These are phyloP conservation scores for Neurospora pannonica DNA, from an alignment of 495 filamentous ascomycete genomes.

Conservation along the genomic window DNA sequence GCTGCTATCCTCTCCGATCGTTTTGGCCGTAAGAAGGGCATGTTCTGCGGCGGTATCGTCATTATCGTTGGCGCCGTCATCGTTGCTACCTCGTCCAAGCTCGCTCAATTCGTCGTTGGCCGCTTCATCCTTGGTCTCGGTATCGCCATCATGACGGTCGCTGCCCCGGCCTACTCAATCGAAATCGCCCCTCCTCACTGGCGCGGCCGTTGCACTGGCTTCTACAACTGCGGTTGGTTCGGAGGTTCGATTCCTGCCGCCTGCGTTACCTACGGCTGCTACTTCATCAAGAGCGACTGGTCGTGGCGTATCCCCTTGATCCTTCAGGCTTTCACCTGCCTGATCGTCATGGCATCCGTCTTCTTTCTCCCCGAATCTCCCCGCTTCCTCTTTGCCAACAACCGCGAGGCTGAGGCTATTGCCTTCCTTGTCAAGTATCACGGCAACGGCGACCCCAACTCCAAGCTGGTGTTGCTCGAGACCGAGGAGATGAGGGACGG, in stretches of 20 bases:
- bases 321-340: slow-evolving; percentile 33
- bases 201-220: slow-evolving; percentile 38
- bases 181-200: slow-evolving; percentile 42
- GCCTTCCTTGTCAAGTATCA: slow-evolving; percentile 50
- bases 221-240: slow-evolving; percentile 46
- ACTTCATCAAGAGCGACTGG: slow-evolving; percentile 29
- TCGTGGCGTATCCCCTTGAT: slow-evolving; percentile 41
- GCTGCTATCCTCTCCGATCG: slow-evolving; percentile 36
- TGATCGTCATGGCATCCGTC: slow-evolving; percentile 40
- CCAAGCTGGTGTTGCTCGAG: slow-evolving; percentile 45
- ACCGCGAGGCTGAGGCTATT: slow-evolving; percentile 40
- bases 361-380: slow-evolving; percentile 57
- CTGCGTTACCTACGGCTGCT: slow-evolving; percentile 34
- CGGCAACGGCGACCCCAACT: slow-evolving; percentile 44
- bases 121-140: slow-evolving; percentile 45
- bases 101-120: slow-evolving; percentile 39
- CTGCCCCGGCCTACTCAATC: slow-evolving; percentile 37
- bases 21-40: slow-evolving; percentile 31
- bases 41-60: slow-evolving; percentile 41
- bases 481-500: slow-evolving; percentile 51
- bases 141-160: slow-evolving; percentile 39
- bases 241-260: slow-evolving; percentile 41
- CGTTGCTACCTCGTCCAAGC: slow-evolving; percentile 23
- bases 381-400: slow-evolving; percentile 51
- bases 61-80: slow-evolving; percentile 44